Base-by-base conservation (phyloP, 1,284 basidiomycete genomes). In the Hortiboletus rubellus region DNA sequence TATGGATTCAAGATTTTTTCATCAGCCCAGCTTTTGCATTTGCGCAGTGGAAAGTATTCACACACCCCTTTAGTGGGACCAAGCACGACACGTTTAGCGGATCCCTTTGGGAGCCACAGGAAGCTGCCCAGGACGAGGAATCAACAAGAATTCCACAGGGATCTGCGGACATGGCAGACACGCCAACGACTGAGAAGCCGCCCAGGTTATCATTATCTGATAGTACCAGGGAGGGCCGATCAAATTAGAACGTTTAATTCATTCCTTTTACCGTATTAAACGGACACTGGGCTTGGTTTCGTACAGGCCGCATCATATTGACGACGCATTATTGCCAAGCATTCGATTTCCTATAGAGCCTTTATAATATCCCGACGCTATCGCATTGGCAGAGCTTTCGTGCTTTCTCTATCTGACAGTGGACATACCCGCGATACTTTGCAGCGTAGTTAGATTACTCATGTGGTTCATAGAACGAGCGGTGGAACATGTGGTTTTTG, bases 11-110 rank as follows among this genome's bases (percentile, higher is more conserved):
- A 44, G 27, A 24, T 30, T 22, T 30, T 6, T 33, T 58, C 14
- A 49, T 24, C 30, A 71, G 69, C 36, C 69, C 69, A 18, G 62
- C 50, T 3, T 71, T 74, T 43, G 72, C 72, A 6, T 64, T 65
- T 58, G 72, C 61, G 3, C 69, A 71, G 6, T 74, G 72, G 63
- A 72, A 61, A 54, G 12, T 46, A 14, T 74, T 71, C 41, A 59
- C 48, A 30, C 59, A 53, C 17, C 52, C 68, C 17, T 71, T 74
- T 53, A 37, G 44, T 27, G 63, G 60, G 37, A 14, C 46, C 38
- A 46, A 47, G 40, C 51, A 60, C 22, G 65, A 66, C 6, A 67
- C 63, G 1, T 45, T 60, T 46, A 50, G 43, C 8, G 71, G 60
- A 55, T 70, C 71, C 45, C 33, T 69, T 51, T 64, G 55, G 52